phyloP scores from a whole-genome alignment of 352 stramenopile species.

The Globisporangium okanoganense region DNA sequence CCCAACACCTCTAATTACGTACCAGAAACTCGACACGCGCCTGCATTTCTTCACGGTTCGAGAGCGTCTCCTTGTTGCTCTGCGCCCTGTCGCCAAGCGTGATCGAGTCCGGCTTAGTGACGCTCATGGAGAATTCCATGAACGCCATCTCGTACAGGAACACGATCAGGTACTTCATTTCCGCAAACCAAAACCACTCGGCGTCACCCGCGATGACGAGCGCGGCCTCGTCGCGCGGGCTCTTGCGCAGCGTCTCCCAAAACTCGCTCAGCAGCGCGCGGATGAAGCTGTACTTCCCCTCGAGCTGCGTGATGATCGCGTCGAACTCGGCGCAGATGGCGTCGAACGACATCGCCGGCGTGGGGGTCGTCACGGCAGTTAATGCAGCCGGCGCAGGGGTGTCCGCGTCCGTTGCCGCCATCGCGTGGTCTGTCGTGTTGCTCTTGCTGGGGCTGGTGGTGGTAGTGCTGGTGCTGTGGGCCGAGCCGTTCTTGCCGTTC shows the following conservation, averaged over 20 bases:
- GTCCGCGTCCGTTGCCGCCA: neutral
- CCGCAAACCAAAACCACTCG: constrained; percentile 81
- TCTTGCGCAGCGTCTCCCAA: constrained; percentile 49
- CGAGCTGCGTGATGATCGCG: constrained; percentile 23
- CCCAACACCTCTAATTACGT: neutral
- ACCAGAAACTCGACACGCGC: constrained; percentile 67
- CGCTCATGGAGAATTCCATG: constrained; percentile 82
- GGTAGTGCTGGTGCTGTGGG: neutral
- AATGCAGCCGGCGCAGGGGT: neutral
- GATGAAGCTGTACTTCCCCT: constrained; percentile 48
- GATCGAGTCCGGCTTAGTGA: constrained; percentile 77
- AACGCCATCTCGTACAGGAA: constrained; percentile 86
- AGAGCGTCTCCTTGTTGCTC: constrained; percentile 46
- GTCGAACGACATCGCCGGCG: constrained; percentile 7
- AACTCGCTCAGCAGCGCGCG: constrained; percentile 72
- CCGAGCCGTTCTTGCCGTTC: constrained; percentile 16
- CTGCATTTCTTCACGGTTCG: constrained; percentile 74
- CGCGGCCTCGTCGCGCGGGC: constrained; percentile 31
- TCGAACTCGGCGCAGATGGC: constrained; percentile 23
- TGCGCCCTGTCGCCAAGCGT: constrained; percentile 19
- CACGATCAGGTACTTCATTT: constrained; percentile 77
- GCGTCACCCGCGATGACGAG: constrained; percentile 44
- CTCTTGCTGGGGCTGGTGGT: neutral
- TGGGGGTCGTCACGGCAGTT: neutral
- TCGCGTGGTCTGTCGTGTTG: neutral